Evolutionary conservation across 176 grass and related monocot species (phyloP), one percentile per base, ranked within the genome.

Genomic region (Musa beccarii): DNA sequence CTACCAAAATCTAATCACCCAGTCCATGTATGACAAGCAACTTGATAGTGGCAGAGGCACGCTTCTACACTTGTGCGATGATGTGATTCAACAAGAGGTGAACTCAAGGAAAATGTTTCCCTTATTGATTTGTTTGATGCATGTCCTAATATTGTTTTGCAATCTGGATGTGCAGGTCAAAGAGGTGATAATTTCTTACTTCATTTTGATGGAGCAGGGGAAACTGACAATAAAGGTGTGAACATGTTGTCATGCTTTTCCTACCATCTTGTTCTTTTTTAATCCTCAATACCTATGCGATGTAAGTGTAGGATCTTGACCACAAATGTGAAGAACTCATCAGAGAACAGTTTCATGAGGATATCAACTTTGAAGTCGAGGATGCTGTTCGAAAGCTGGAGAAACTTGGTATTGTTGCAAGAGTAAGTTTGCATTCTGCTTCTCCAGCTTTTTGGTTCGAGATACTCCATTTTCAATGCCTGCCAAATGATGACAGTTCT

Each of bases 51-150:
- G 95, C 8, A 91, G 75, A 80, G 95, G 90, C 78, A 99, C 95
- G 50, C 90, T 94, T 79, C 90, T 93, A 19, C 95, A 91, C 66
- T 79, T 96, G 59, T 99, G 95, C 53, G 90, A 99, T 77, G 86
- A 99, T 81, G 86, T 99, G 77, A 99, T 99, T 75, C 88, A 99
- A 82, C 95, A 99, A 78, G 90, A 99, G 86, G 95, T 99, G 87
- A 67, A 84, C 49, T 54, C 16, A 19, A 16, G 16, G 10, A 14
- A 2, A 24, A 54, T 54, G 10, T 55, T 69, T 69, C 14, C 51
- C 1, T 54, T 13, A 12, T 54, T 28, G 2, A 5, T 24, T n/a
- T 55, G 11, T 74, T 54, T 5, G 7, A 13, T 29, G 17, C 66
- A 8, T 23, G 16, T 43, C 4, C 34, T 43, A 43, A 64, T 2